phyloP scores from a whole-genome alignment of 2,329 filamentous ascomycete species.

The Penicillium sp. region DNA sequence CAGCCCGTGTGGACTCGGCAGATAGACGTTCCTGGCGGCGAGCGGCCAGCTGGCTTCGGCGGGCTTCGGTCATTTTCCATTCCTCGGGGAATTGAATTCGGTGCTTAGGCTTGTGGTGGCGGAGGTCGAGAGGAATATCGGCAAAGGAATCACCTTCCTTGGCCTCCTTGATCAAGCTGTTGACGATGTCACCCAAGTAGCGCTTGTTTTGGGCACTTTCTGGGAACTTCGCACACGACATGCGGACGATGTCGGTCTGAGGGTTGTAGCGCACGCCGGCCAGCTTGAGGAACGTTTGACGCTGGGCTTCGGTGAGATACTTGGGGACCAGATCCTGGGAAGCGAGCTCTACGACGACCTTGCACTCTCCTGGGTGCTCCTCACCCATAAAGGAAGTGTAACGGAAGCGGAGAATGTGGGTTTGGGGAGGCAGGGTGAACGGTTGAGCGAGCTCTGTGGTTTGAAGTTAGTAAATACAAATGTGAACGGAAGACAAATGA shows the following conservation, averaged over 20 bases:
- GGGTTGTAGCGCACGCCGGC: constrained; percentile 86
- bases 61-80: constrained; percentile 76
- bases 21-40: constrained; percentile 55
- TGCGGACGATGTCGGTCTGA: constrained; percentile 75
- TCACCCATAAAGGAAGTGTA: constrained; percentile 98
- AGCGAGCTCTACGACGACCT: constrained; percentile 91
- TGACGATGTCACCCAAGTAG: constrained; percentile 79
- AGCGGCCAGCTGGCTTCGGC: constrained; percentile 65
- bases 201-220: constrained; percentile 95
- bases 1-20: constrained; percentile 58
- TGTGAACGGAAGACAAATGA: background rate
- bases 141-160: constrained; percentile 82
- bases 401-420: constrained; percentile 81
- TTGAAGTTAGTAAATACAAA: constrained; percentile 6
- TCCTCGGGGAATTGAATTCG: constrained; percentile 73
- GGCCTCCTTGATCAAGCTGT: constrained; percentile 71
- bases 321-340: constrained; percentile 65
- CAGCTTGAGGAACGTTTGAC: constrained; percentile 82
- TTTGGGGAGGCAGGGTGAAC: constrained; percentile 68
- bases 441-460: constrained; percentile 74
- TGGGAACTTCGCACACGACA: constrained; percentile 86
- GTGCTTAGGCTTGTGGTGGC: constrained; percentile 73
- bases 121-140: constrained; percentile 84
- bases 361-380: constrained; percentile 83
- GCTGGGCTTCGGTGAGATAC: constrained; percentile 66